A percentile compares a stretch with the other conserved stretches of the same genome.
Conservation (phyloP, 352 stramenopile species). For the Ophiocytium majus region DNA sequence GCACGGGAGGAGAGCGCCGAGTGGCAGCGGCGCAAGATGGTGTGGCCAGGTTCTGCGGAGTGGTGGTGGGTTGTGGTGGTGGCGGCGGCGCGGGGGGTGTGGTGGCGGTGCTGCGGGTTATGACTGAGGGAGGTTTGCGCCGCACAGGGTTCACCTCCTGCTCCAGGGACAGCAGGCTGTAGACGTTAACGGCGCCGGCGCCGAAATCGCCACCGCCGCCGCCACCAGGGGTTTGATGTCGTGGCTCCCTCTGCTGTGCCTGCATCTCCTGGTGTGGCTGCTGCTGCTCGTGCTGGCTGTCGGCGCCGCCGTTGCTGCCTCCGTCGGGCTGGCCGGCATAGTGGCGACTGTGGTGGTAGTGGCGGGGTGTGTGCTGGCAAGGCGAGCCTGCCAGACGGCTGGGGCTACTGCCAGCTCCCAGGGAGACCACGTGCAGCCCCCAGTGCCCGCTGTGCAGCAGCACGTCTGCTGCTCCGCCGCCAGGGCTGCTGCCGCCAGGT, state of each 20-base stretch:
- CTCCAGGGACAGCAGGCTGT: not conserved
- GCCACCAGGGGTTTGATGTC: not conserved
- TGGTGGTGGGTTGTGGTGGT: no score
- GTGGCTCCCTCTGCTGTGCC: not conserved
- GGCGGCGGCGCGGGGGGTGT: no score
- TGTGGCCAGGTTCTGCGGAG: no score
- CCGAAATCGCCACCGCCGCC: not conserved
- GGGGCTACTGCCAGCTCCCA: not conserved
- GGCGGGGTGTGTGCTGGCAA: not conserved
- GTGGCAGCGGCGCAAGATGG: no score
- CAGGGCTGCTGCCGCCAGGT: not conserved
- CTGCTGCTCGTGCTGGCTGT: conserved; percentile 1
- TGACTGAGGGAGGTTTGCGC: not conserved
- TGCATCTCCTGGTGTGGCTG: not conserved
- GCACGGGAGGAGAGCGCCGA: no score
- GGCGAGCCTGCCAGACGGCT: not conserved
- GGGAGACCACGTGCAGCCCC: not conserved
- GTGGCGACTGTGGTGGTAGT: not conserved
- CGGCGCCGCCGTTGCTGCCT: not conserved
- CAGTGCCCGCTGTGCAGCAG: not conserved
- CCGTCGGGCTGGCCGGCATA: not conserved
- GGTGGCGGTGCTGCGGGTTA: no score
- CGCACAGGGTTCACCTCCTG: not conserved
- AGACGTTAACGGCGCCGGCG: no score
- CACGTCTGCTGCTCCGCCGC: not conserved